Conservation (phyloP, 352 stramenopile genomes). For the Blastocystis sp. region DNA sequence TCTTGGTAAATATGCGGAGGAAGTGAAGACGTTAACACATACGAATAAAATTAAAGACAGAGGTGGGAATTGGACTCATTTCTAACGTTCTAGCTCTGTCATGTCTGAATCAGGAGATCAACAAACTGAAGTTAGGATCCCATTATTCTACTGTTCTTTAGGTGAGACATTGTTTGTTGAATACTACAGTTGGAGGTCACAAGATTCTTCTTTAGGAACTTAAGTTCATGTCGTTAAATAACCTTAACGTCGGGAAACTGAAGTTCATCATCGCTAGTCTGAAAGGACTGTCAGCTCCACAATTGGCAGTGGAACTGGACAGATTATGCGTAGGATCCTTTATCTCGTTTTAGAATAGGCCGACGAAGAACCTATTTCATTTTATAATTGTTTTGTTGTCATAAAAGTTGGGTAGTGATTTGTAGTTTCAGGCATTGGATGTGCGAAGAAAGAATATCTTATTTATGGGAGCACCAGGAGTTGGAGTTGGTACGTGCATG, state of each 20-base stretch:
- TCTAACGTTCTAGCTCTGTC: background rate
- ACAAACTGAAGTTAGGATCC: conserved; percentile 26
- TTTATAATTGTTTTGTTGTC: conserved; percentile 21
- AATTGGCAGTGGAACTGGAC: conserved; percentile 7
- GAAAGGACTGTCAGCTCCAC: background rate
- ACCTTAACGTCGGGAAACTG: background rate
- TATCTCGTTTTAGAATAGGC: background rate
- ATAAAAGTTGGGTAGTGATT: background rate
- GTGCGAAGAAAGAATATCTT: conserved; percentile 27
- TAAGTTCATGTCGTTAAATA: background rate
- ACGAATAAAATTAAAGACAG: conserved; percentile 23
- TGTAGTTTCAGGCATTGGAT: conserved; percentile 12
- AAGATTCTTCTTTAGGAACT: background rate
- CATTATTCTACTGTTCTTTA: background rate
- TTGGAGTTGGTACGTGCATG: conserved; percentile 6
- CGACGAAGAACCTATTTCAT: conserved; percentile 2
- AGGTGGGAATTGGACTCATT: background rate
- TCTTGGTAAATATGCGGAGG: background rate
- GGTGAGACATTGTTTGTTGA: background rate
- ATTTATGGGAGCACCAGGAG: conserved; percentile 1
- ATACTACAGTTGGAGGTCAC: background rate
- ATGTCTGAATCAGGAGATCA: conserved; percentile 20
- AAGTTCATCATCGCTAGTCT: conserved; percentile 12
- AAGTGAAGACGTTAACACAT: background rate
- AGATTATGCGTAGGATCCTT: background rate